phyloP scores from a whole-genome alignment of 139 green algal genomes.

The Coelastrella sp. region DNA sequence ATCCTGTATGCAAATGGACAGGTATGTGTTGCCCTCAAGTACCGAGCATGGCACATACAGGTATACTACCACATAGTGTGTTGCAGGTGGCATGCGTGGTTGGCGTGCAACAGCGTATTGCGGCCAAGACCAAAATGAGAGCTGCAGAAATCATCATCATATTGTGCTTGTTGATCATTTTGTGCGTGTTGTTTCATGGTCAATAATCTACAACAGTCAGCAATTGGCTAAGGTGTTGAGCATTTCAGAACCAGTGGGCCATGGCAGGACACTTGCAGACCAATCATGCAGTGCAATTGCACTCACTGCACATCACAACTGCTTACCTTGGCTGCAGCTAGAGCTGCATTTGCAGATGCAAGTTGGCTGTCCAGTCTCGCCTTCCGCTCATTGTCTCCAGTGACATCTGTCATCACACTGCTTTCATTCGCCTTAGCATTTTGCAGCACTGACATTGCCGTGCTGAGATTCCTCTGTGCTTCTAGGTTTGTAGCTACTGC shows the following conservation, averaged over 20 bases:
- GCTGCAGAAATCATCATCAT: too few species aligned
- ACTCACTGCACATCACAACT: neutral
- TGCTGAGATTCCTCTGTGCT: neutral
- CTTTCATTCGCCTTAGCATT: slow-evolving; percentile 33
- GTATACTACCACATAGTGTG: too few species aligned
- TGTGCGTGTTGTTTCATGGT: too few species aligned
- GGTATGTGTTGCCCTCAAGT: neutral
- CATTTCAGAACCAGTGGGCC: too few species aligned
- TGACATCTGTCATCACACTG: neutral
- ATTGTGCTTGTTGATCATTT: too few species aligned
- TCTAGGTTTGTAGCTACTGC: slow-evolving; percentile 8
- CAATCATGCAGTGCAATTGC: neutral
- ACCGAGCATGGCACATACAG: too few species aligned
- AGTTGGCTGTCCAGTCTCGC: neutral
- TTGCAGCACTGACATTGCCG: slow-evolving; percentile 30
- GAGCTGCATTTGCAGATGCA: slow-evolving; percentile 12
- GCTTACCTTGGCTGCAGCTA: neutral
- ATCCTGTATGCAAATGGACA: neutral
- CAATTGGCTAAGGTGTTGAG: too few species aligned
- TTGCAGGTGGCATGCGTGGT: too few species aligned
- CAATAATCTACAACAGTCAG: too few species aligned
- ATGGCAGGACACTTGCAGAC: neutral
- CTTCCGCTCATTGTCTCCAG: neutral
- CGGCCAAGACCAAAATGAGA: too few species aligned
- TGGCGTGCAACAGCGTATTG: too few species aligned